phyloP scores from a whole-genome alignment of 495 filamentous ascomycete species.

The Lasiosphaeria ovina region DNA sequence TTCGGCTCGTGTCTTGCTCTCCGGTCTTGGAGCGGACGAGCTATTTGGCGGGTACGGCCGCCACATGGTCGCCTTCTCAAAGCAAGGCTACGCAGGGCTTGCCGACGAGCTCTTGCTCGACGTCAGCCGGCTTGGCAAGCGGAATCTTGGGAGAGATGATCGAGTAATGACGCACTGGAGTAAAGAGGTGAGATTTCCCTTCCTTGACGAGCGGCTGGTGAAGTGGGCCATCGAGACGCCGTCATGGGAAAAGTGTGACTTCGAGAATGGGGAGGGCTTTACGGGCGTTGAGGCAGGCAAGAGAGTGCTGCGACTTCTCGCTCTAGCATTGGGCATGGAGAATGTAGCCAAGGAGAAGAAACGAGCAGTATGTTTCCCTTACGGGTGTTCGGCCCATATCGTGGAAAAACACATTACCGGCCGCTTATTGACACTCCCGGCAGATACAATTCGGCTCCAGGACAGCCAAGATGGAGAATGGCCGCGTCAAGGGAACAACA shows the following conservation, averaged over 20 bases:
- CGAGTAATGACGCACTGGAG: slow-evolving; percentile 87
- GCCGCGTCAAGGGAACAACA: slow-evolving; percentile 68
- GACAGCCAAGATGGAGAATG: slow-evolving; percentile 80
- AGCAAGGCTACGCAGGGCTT: slow-evolving; percentile 64
- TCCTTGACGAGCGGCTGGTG: slow-evolving; percentile 81
- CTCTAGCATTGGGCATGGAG: slow-evolving; percentile 67
- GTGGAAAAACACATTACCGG: neutral
- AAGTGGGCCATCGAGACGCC: slow-evolving; percentile 71
- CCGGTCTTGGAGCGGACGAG: slow-evolving; percentile 93
- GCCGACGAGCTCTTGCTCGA: slow-evolving; percentile 85
- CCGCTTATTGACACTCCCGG: slow-evolving; percentile 14
- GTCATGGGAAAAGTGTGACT: slow-evolving; percentile 84
- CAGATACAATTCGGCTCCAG: slow-evolving; percentile 81
- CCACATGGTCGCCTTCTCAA: slow-evolving; percentile 72
- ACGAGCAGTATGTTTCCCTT: slow-evolving; percentile 58
- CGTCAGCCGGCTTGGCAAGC: slow-evolving; percentile 78
- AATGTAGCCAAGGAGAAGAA: slow-evolving; percentile 82
- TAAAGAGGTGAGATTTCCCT: slow-evolving; percentile 89
- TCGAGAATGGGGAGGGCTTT: slow-evolving; percentile 48
- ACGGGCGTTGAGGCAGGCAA: slow-evolving; percentile 70
- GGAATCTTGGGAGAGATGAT: slow-evolving; percentile 93
- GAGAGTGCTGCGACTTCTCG: slow-evolving; percentile 74
- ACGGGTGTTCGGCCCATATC: neutral
- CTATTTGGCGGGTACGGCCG: slow-evolving; percentile 91
- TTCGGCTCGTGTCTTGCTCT: slow-evolving; percentile 78